phyloP scores from a whole-genome alignment of 1,139 yeast species.

The Dujonia santamariae region DNA sequence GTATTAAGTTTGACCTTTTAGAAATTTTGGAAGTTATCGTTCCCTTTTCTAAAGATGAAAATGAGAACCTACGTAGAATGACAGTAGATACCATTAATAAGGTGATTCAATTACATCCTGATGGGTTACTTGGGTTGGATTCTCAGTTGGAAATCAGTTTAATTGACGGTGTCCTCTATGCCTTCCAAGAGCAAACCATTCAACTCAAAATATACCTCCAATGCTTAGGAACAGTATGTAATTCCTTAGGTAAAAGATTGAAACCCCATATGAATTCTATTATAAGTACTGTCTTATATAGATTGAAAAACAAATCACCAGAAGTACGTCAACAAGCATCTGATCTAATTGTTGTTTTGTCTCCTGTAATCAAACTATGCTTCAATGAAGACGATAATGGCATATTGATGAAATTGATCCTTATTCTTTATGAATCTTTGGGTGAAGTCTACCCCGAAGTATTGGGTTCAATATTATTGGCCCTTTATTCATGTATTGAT shows the following conservation, averaged over 20 bases:
- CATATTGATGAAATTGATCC: slow-evolving; percentile 63
- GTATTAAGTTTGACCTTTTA: slow-evolving; percentile 66
- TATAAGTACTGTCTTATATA: slow-evolving; percentile 67
- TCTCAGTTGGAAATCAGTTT: slow-evolving; percentile 56
- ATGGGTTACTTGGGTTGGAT: slow-evolving; percentile 36
- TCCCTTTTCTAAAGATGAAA: slow-evolving; percentile 69
- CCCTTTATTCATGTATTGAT: slow-evolving; percentile 50
- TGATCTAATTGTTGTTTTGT: slow-evolving; percentile 64
- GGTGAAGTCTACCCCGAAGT: slow-evolving; percentile 97
- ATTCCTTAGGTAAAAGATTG: slow-evolving; percentile 65
- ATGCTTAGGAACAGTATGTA: slow-evolving; percentile 65
- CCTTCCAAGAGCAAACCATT: slow-evolving; percentile 70
- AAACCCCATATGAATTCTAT: slow-evolving; percentile 76
- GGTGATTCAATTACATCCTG: slow-evolving; percentile 25
- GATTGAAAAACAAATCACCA: slow-evolving; percentile 70
- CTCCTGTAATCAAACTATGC: slow-evolving; percentile 67
- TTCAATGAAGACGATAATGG: slow-evolving; percentile 48
- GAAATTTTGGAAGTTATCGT: slow-evolving; percentile 59
- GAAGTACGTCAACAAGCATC: slow-evolving; percentile 85
- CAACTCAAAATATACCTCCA: slow-evolving; percentile 43
- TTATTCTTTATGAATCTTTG: slow-evolving; percentile 81
- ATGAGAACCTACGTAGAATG: slow-evolving; percentile 79
- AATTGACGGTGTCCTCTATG: slow-evolving; percentile 79
- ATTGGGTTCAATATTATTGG: slow-evolving; percentile 77
- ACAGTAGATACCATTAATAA: slow-evolving; percentile 62